Conservation (phyloP, 441 rosid genomes). For the Flueggea neowawraea region DNA sequence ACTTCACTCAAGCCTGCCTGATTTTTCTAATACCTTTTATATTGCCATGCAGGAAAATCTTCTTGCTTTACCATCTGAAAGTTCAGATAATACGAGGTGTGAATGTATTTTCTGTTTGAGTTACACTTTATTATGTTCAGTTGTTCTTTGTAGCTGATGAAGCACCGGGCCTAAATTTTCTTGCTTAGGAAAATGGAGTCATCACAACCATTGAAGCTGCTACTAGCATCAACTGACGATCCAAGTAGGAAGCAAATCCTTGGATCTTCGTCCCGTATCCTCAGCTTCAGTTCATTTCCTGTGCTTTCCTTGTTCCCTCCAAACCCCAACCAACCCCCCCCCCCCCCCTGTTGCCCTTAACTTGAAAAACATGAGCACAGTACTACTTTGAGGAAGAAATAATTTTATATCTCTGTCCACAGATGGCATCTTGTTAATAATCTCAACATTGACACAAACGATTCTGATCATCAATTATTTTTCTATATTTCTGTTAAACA, state of each 20-base stretch:
- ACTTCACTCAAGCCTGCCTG: slow-evolving; percentile 3
- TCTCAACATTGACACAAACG: too few relatives aligned
- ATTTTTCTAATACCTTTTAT: slow-evolving; percentile 17
- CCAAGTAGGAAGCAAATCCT: slow-evolving; percentile 64
- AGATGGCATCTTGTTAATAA: too few relatives aligned
- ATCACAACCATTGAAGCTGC: slow-evolving; percentile 62
- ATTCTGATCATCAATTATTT: too few relatives aligned
- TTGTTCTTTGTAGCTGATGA: slow-evolving; percentile 12
- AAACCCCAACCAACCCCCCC: too few relatives aligned
- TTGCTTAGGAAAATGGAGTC: slow-evolving; percentile 63
- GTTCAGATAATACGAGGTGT: slow-evolving; percentile 64
- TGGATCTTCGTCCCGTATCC: slow-evolving; percentile 81
- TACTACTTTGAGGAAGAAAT: too few relatives aligned
- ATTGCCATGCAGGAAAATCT: slow-evolving; percentile 56
- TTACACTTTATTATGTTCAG: slow-evolving; percentile 10
- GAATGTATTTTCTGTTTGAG: slow-evolving; percentile 7
- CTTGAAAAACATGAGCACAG: too few relatives aligned
- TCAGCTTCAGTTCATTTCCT: slow-evolving; percentile 12
- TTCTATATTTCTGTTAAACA: not conserved
- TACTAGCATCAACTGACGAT: slow-evolving; percentile 79
- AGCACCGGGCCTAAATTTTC: slow-evolving; percentile 20
- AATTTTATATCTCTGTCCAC: too few relatives aligned
- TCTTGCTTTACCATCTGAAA: slow-evolving; percentile 47
- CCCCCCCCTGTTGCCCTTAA: too few relatives aligned
- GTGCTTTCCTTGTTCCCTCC: slow-evolving; percentile 1